These are phyloP conservation scores for Urtica urens DNA, from an alignment of 306 rosid species.

Conservation along the genomic window DNA sequence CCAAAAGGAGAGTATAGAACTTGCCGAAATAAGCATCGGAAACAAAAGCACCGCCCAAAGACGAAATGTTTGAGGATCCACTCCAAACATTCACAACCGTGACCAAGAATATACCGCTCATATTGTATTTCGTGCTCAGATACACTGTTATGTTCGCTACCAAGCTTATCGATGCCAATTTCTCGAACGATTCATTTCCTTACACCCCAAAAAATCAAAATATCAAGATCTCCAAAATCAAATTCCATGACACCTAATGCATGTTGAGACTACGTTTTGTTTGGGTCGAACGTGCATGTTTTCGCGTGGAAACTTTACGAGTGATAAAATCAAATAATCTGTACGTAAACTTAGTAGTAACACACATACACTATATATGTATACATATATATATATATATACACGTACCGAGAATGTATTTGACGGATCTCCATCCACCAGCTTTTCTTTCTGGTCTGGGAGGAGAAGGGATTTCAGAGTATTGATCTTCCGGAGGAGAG, in stretches of 20 bases:
- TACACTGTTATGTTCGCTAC: constrained; percentile 51
- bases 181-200: constrained; percentile 83
- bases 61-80: constrained; percentile 54
- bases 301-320: too few species aligned
- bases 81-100: constrained; percentile 62
- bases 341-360: too few species aligned
- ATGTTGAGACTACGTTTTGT: too few species aligned
- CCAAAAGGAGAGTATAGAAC: constrained; percentile 53
- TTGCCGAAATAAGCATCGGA: constrained; percentile 71
- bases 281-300: too few species aligned
- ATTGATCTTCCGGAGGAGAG: constrained; percentile 10
- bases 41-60: constrained; percentile 61
- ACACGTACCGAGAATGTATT: constrained; percentile 35
- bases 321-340: too few species aligned
- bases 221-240: too few species aligned
- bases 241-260: too few species aligned
- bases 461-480: constrained; percentile 9
- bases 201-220: neutral
- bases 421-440: constrained; percentile 48
- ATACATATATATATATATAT: too few species aligned
- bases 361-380: too few species aligned
- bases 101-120: constrained; percentile 40
- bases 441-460: neutral
- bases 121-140: constrained; percentile 36
- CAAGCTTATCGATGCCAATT: constrained; percentile 85